Percentiles rank a stretch among this genome's conserved stretches.
phyloP scores from a whole-genome alignment of 176 grass and related monocot genomes.

The Eragrostis curvula region DNA sequence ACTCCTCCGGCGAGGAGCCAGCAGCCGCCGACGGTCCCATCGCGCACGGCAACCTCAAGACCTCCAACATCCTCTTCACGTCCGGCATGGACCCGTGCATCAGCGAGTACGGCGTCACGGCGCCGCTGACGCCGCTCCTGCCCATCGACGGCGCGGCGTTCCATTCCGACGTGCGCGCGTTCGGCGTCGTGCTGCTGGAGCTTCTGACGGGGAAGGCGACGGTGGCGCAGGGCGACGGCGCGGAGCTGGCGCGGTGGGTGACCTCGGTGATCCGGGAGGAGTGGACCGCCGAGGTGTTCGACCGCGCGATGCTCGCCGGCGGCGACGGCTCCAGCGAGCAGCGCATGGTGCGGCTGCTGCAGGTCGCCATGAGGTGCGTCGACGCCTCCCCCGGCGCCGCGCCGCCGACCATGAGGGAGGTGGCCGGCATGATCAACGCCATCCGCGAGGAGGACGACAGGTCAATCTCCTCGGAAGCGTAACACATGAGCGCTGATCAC shows the following conservation, averaged over 20 bases:
- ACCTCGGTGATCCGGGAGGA: slow-evolving; percentile 66
- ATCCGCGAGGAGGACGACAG: slow-evolving; percentile 59
- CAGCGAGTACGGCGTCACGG: slow-evolving; percentile 63
- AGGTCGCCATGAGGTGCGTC: slow-evolving; percentile 63
- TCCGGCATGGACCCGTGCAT: slow-evolving; percentile 61
- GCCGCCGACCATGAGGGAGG: slow-evolving; percentile 52
- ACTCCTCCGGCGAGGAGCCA: neutral
- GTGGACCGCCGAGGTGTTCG: slow-evolving; percentile 82
- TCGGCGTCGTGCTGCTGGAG: slow-evolving; percentile 68
- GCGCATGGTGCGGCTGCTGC: slow-evolving; percentile 59
- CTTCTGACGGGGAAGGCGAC: slow-evolving; percentile 63
- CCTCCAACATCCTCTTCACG: slow-evolving; percentile 69
- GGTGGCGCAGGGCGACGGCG: slow-evolving; percentile 43
- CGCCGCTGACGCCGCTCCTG: neutral
- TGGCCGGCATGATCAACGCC: slow-evolving; percentile 46
- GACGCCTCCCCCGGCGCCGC: slow-evolving; percentile 35
- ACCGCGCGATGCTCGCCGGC: slow-evolving; percentile 53
- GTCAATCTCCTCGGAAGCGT: slow-evolving; percentile 36
- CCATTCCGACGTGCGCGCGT: slow-evolving; percentile 47
- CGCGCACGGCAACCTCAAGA: slow-evolving; percentile 68
- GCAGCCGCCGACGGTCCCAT: slow-evolving; percentile 16
- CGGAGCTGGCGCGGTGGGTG: slow-evolving; percentile 69
- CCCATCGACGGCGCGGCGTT: neutral
- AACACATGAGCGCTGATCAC: neutral
- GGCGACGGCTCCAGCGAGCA: slow-evolving; percentile 46